These are phyloP conservation scores for Talaromyces thailandensis DNA, from an alignment of 495 filamentous ascomycete genomes.

Conservation along the genomic window DNA sequence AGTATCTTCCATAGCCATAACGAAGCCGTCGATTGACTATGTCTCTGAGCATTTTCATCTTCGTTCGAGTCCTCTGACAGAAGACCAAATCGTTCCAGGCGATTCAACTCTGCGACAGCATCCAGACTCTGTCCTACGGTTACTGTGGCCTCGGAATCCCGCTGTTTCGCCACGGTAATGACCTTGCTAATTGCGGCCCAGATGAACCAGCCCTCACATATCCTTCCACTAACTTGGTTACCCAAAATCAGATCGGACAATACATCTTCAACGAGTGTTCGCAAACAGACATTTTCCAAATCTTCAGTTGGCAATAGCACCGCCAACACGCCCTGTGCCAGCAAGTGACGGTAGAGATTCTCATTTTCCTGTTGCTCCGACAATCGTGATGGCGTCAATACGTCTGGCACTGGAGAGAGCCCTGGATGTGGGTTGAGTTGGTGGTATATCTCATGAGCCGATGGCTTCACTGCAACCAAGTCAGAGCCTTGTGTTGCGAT, in stretches of 20 bases:
- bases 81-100: constrained; percentile 39
- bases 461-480: constrained; percentile 26
- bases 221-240: constrained; percentile 62
- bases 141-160: constrained; percentile 14
- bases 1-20: constrained; percentile 59
- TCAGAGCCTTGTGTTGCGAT: constrained; percentile 46
- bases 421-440: constrained; percentile 71
- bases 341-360: constrained; percentile 66
- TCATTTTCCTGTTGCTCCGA: constrained; percentile 66
- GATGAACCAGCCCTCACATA: constrained; percentile 77
- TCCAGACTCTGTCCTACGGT: constrained; percentile 7
- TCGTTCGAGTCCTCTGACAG: constrained; percentile 24
- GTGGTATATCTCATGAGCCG: constrained; percentile 64
- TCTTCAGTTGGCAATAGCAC: constrained; percentile 87
- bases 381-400: constrained; percentile 36
- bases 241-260: constrained; percentile 79
- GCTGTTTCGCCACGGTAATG: constrained; percentile 28
- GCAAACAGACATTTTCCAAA: constrained; percentile 75
- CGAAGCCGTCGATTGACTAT: constrained; percentile 22
- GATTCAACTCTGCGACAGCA: constrained; percentile 13
- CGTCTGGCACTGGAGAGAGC: constrained; percentile 64
- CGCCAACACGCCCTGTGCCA: constrained; percentile 69
- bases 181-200: constrained; percentile 71
- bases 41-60: not conserved
- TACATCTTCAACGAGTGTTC: constrained; percentile 73